Base-by-base conservation (phyloP, 106 monocot genomes). In the Vanilla planifolia region DNA sequence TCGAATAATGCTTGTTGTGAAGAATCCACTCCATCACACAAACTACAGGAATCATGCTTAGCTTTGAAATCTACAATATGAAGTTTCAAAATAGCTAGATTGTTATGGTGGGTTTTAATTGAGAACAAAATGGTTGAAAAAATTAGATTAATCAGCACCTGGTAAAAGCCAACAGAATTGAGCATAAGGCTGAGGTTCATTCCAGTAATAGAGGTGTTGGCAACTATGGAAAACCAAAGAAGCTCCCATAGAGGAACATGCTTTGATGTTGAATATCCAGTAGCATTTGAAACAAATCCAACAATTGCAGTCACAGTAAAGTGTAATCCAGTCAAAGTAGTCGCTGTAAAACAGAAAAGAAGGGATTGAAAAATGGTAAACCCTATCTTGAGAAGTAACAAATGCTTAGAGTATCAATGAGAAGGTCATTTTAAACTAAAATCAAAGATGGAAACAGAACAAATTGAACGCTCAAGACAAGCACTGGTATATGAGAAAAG, bases 181-280 rank as follows among this genome's bases (percentile, higher is more conserved):
- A 94, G 75, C 93, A 94, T 94, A 14, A 94, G 85, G 35, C 89
- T 89, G n/a, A 94, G 70, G 67, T 94, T 94, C 93, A 94, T 94
- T 48, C 79, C 89, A 7, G 93, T 85, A 23, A 94, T 94, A 16
- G 93, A 94, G 62, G 85, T 66, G 63, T 94, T 89, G 24, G 93
- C 93, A 34, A 94, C 93, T 55, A 89, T 70, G 9, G 93, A 94
- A 60, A 94, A 94, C 89, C 89, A 88, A 15, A 94, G 28, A 29
- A 94, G 82, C 62, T 94, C 93, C 89, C 93, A 89, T 0, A 94
- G 13, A n/a, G 92, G 92, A n/a, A 92, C 73, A 33, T 71, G 67
- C 79, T 84, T 88, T 22, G 88, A 84, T 2, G 64, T 59, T 0
- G 92, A 88, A 48, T 70, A 79, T 23, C 88, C 84, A 3, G 83